Evolutionary conservation across 129 eudicot genomes (phyloP).

Genomic region (Tagetes erecta): DNA sequence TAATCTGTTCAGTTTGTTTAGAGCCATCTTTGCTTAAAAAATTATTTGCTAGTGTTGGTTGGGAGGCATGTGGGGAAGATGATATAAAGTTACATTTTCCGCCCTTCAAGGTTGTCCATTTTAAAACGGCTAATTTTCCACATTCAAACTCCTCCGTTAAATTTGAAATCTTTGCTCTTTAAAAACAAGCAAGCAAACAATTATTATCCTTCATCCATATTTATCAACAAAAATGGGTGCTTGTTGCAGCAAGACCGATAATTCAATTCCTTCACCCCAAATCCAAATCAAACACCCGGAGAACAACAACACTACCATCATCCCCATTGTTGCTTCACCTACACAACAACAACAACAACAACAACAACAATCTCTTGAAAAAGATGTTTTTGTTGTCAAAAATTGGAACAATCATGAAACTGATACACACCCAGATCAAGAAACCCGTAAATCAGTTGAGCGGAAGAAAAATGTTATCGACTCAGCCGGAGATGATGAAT

Average conservation of each 20-base stretch:
- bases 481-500: neutral
- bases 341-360: slow-evolving; percentile 30
- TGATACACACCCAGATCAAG: slow-evolving; percentile 47
- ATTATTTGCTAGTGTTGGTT: neutral
- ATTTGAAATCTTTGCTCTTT: neutral
- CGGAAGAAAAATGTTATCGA: slow-evolving; percentile 30
- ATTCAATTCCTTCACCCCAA: slow-evolving; percentile 25
- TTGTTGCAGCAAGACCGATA: slow-evolving; percentile 33
- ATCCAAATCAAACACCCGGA: slow-evolving; percentile 27
- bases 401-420: slow-evolving; percentile 65
- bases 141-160: neutral
- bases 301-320: neutral
- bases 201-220: slow-evolving; percentile 8
- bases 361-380: slow-evolving; percentile 36
- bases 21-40: neutral
- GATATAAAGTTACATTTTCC: neutral
- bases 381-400: slow-evolving; percentile 58
- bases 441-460: slow-evolving; percentile 34
- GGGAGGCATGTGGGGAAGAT: neutral
- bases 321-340: neutral
- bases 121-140: neutral
- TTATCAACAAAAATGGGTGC: slow-evolving; percentile 35
- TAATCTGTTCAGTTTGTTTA: neutral
- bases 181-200: too few relatives aligned
- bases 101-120: neutral